These are phyloP conservation scores for Leishmania amazonensis DNA, from an alignment of 208 protist genomes.

Conservation along the genomic window DNA sequence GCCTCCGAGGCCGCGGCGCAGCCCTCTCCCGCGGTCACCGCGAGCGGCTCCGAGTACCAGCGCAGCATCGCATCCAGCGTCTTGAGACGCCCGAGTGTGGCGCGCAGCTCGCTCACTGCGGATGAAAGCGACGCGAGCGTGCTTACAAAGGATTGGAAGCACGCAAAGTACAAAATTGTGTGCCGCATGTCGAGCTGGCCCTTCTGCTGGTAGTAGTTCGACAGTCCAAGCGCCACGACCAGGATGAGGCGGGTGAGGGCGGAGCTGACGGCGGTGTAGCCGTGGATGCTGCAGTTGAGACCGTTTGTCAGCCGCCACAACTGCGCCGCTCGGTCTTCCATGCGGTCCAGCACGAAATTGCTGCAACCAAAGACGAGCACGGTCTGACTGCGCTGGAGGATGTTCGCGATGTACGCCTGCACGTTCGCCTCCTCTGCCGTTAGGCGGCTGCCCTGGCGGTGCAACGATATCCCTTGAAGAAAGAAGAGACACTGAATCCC, in stretches of 20 bases:
- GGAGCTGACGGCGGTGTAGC: constrained; percentile 60
- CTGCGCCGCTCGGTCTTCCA: constrained; percentile 31
- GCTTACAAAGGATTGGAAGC: constrained; percentile 65
- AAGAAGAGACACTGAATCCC: constrained; percentile 56
- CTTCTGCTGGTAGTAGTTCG: constrained; percentile 50
- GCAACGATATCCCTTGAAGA: constrained; percentile 32
- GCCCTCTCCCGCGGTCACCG: not conserved
- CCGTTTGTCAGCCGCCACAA: constrained; percentile 31
- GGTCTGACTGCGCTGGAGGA: constrained; percentile 63
- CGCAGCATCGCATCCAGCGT: constrained; percentile 50
- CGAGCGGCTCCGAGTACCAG: constrained; percentile 58
- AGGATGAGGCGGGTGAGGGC: constrained; percentile 62
- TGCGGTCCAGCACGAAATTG: constrained; percentile 47
- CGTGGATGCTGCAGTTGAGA: constrained; percentile 64
- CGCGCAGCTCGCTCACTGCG: constrained; percentile 35
- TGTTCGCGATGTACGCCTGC: constrained; percentile 60
- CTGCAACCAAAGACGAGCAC: constrained; percentile 64
- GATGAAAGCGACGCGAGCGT: constrained; percentile 40
- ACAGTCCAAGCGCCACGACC: constrained; percentile 64
- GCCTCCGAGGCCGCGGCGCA: not conserved
- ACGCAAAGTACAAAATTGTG: constrained; percentile 76
- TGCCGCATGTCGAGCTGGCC: constrained; percentile 59
- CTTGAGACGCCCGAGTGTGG: constrained; percentile 48
- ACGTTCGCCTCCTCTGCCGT: constrained; percentile 47
- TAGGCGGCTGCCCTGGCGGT: constrained; percentile 34